These are phyloP conservation scores for Endoconidiophora laricicola DNA, from an alignment of 2,329 filamentous ascomycete species.

Conservation along the genomic window DNA sequence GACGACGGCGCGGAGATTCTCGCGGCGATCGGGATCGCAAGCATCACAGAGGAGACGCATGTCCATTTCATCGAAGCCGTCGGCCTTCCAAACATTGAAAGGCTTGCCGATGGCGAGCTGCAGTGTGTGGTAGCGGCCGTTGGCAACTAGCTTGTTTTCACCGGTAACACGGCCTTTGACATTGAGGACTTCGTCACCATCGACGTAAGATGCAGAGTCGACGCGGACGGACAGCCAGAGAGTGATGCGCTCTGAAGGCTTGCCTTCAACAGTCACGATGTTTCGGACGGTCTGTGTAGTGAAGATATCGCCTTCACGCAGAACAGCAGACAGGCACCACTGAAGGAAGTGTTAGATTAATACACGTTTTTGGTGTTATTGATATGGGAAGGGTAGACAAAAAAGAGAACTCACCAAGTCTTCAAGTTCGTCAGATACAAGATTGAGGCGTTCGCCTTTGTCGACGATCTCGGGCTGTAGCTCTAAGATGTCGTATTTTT, in stretches of 20 bases:
- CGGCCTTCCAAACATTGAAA: slow-evolving; percentile 74
- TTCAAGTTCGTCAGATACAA: slow-evolving; percentile 29
- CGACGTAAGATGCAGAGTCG: slow-evolving; percentile 41
- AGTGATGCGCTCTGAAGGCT: slow-evolving; percentile 34
- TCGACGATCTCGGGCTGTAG: slow-evolving; percentile 22
- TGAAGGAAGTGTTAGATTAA: too few relatives aligned
- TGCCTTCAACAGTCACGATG: slow-evolving; percentile 34
- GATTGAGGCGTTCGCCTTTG: slow-evolving; percentile 24
- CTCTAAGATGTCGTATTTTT: background rate
- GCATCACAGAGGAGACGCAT: slow-evolving; percentile 63
- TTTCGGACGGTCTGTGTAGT: slow-evolving; percentile 40
- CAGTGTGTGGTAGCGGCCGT: slow-evolving; percentile 42
- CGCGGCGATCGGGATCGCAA: slow-evolving; percentile 59
- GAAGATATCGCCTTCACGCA: slow-evolving; percentile 35
- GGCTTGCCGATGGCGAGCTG: slow-evolving; percentile 78
- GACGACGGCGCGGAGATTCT: slow-evolving; percentile 74
- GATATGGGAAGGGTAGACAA: background rate
- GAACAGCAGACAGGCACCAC: slow-evolving; percentile 33
- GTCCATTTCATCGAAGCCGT: slow-evolving; percentile 78
- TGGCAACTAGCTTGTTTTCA: slow-evolving; percentile 35
- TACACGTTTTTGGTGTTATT: too few relatives aligned
- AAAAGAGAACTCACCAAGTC: slow-evolving; percentile 25
- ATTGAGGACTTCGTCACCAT: slow-evolving; percentile 35
- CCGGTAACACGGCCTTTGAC: slow-evolving; percentile 37
- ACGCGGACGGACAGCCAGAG: slow-evolving; percentile 40